phyloP scores from a whole-genome alignment of 345 rosid species.

The Rubroshorea leprosula region DNA sequence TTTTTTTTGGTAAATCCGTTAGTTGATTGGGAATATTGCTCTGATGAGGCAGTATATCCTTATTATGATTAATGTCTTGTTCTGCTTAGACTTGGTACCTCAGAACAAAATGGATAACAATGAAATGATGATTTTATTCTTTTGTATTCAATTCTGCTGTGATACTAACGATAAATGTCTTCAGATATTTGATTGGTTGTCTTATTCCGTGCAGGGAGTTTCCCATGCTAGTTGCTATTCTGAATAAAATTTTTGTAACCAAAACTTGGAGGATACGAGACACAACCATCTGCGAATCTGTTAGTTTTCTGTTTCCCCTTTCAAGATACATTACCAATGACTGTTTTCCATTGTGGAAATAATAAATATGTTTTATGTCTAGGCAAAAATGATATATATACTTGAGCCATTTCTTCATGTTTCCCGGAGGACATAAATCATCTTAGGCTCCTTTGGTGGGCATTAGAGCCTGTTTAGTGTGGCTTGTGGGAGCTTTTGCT shows the following conservation, averaged over 20 bases:
- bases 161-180: neutral
- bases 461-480: too few species aligned
- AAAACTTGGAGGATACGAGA: neutral
- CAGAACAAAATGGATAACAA: too few species aligned
- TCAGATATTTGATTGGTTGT: neutral
- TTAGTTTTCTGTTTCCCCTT: conserved; percentile 3
- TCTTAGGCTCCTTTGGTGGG: neutral
- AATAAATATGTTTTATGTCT: conserved; percentile 5
- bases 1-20: too few species aligned
- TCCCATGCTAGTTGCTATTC: neutral
- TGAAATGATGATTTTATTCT: too few species aligned
- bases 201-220: neutral
- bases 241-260: neutral
- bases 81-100: too few species aligned
- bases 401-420: conserved; percentile 1
- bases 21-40: too few species aligned
- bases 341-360: conserved; percentile 8
- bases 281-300: neutral
- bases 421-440: conserved; percentile 2
- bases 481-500: too few species aligned
- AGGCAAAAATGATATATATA: conserved; percentile 3
- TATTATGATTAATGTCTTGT: too few species aligned
- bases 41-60: too few species aligned
- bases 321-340: conserved; percentile 1
- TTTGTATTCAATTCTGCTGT: too few species aligned